Conservation (phyloP, 768 basidiomycete species). For the Neoboletus subvelutipes region DNA sequence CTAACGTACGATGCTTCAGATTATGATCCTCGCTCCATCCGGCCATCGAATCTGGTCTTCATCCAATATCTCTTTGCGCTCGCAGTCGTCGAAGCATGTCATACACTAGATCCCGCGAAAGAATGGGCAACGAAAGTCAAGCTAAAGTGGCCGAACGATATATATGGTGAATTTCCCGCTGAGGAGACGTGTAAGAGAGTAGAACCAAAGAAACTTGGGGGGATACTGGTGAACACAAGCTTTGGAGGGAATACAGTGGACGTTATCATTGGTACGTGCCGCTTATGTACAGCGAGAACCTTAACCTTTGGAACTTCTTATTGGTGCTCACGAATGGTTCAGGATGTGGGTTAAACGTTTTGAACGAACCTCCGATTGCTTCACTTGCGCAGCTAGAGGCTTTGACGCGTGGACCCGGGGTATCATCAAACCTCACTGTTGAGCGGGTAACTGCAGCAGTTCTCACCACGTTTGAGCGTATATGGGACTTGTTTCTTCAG, state of each 20-base stretch:
- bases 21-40: conserved; percentile 14
- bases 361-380: conserved; percentile 77
- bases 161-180: conserved; percentile 68
- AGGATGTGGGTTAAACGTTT: conserved; percentile 91
- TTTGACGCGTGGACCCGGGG: conserved; percentile 10
- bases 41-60: conserved; percentile 72
- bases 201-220: conserved; percentile 79
- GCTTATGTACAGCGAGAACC: neutral
- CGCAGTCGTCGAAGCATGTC: conserved; percentile 85
- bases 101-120: conserved; percentile 47
- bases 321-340: conserved; percentile 3
- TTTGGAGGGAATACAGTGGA: conserved; percentile 72
- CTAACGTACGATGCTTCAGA: neutral
- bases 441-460: conserved; percentile 77
- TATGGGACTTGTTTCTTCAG: conserved; percentile 72
- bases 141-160: conserved; percentile 97
- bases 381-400: conserved; percentile 73
- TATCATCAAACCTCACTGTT: conserved; percentile 46
- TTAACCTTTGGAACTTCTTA: neutral
- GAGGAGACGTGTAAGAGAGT: conserved; percentile 28
- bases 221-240: conserved; percentile 86
- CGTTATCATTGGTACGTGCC: conserved; percentile 72
- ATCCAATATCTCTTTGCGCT: conserved; percentile 90
- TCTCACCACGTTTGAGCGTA: conserved; percentile 69
- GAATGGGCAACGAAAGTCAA: conserved; percentile 55